Evolutionary conservation across 768 basidiomycete species (phyloP).

Genomic region (Kondoa malvinella): DNA sequence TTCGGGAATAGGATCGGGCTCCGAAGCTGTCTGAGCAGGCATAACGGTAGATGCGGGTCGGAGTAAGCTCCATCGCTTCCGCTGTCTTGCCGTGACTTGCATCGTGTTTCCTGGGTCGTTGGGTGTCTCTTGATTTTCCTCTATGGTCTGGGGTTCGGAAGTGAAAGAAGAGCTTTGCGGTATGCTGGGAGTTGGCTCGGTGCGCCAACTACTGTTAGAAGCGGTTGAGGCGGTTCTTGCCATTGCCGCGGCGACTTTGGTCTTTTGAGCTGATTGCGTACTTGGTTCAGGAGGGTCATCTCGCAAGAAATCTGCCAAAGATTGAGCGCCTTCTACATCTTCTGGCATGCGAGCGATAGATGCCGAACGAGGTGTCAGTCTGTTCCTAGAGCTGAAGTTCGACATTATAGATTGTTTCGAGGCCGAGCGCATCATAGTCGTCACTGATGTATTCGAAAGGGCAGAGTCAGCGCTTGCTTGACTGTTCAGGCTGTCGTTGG

Average conservation of each 20-base stretch:
- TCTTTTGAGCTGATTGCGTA: not conserved
- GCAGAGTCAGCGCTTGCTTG: not conserved
- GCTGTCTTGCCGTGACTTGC: not conserved
- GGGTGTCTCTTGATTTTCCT: not conserved
- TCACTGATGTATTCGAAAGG: not conserved
- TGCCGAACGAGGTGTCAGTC: conserved; percentile 1
- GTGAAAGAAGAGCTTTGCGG: not conserved
- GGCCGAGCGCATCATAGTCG: not conserved
- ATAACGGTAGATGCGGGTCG: too few species aligned
- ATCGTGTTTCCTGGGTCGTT: not conserved
- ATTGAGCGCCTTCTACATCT: not conserved
- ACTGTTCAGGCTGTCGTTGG: conserved; percentile 1
- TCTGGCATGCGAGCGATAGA: not conserved
- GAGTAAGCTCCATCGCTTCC: conserved; percentile 18
- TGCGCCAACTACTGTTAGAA: not conserved
- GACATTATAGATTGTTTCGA: not conserved
- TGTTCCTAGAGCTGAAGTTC: not conserved
- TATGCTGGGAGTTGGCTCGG: not conserved
- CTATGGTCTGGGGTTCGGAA: not conserved
- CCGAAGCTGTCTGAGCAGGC: too few species aligned
- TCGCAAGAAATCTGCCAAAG: conserved; percentile 12
- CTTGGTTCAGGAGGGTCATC: conserved; percentile 4
- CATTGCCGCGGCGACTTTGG: not conserved
- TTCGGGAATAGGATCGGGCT: not conserved
- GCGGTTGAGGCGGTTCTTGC: not conserved